A percentile compares a stretch with the other conserved stretches of the same genome.
Conservation (phyloP, 1,284 basidiomycete genomes). For the Fomitopsis schrenkii region DNA sequence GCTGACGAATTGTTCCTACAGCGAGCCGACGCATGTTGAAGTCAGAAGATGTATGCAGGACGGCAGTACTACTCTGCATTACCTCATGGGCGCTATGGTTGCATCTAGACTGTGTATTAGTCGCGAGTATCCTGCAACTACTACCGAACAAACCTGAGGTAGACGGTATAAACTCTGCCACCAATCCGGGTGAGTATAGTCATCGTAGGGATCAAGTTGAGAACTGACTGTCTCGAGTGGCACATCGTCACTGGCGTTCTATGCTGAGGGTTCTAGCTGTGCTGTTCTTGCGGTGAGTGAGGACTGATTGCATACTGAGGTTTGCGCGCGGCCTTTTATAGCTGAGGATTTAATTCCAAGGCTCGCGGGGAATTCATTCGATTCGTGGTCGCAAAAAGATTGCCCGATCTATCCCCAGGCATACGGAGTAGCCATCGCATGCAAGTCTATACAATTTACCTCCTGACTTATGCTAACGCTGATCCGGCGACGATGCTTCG, state of each 20-base stretch:
- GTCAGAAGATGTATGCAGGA: background rate
- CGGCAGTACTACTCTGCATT: background rate
- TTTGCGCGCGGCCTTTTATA: slow-evolving; percentile 5
- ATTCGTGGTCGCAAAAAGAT: background rate
- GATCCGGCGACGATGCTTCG: slow-evolving; percentile 1
- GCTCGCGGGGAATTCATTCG: background rate
- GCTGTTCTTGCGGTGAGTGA: background rate
- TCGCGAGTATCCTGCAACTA: slow-evolving; percentile 8
- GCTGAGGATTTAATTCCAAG: background rate
- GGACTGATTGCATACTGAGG: background rate
- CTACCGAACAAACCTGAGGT: background rate
- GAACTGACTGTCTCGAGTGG: slow-evolving; percentile 21
- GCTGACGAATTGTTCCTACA: slow-evolving; percentile 52
- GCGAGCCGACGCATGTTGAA: background rate
- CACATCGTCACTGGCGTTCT: slow-evolving; percentile 15
- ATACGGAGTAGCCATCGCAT: background rate
- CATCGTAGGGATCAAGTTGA: background rate
- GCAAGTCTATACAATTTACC: background rate
- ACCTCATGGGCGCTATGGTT: background rate
- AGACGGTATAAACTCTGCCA: background rate
- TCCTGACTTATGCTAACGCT: slow-evolving; percentile 1
- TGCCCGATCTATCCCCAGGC: slow-evolving; percentile 3
- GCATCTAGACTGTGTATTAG: slow-evolving; percentile 19
- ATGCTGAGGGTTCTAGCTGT: background rate
- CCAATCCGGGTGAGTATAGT: background rate